Conservation (phyloP, 1,284 basidiomycete species). For the Thecaphora thlaspeos region DNA sequence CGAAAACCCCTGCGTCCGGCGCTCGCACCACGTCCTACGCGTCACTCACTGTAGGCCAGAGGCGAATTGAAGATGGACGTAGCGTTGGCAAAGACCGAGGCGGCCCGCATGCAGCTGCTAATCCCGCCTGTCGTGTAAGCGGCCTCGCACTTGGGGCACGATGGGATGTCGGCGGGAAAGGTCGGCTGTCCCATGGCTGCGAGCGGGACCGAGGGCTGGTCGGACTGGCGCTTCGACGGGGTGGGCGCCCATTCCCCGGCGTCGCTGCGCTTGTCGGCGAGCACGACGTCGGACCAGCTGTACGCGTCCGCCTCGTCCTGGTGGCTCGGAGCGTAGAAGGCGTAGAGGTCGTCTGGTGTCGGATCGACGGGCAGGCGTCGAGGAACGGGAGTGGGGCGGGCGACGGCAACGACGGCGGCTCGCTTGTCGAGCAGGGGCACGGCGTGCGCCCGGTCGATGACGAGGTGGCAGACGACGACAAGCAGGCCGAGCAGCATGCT, state of each 20-base stretch:
- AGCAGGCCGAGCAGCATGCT: no score
- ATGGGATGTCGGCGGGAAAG: conserved; percentile 38
- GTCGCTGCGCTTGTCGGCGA: neutral
- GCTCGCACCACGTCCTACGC: no score
- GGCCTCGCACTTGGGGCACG: conserved; percentile 41
- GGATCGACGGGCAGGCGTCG: conserved; percentile 8
- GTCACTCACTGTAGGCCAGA: conserved; percentile 35
- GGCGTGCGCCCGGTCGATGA: neutral
- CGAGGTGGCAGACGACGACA: no score
- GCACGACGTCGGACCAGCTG: neutral
- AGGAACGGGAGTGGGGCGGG: conserved; percentile 21
- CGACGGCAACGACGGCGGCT: conserved; percentile 7
- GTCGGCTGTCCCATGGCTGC: conserved; percentile 26
- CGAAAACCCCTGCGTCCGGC: no score
- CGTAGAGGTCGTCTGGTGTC: conserved; percentile 34
- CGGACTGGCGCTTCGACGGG: conserved; percentile 12
- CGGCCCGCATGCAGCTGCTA: conserved; percentile 42
- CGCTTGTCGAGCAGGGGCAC: neutral
- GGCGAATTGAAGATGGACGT: conserved; percentile 45
- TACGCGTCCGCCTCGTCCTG: neutral
- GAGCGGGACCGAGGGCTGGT: conserved; percentile 32
- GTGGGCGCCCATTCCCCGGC: neutral
- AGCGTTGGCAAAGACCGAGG: conserved; percentile 36
- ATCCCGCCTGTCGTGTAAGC: conserved; percentile 35
- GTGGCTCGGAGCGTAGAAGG: conserved; percentile 25